Percentiles rank a stretch among this genome's conserved stretches.
Conservation (phyloP, 1,284 basidiomycete species). For the Tylopilus microsporus region DNA sequence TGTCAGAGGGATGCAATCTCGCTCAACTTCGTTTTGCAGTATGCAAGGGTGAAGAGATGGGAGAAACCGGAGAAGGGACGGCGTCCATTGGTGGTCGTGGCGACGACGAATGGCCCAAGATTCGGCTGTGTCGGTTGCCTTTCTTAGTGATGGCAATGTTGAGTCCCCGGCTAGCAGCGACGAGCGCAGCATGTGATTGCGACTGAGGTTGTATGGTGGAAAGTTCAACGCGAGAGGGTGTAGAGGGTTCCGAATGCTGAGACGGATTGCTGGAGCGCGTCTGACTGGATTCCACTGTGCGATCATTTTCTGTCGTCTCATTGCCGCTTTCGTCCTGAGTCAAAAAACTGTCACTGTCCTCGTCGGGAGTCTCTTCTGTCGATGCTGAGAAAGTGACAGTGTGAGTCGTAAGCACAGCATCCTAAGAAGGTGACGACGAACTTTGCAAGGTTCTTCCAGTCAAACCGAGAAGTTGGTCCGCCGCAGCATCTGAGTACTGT, state of each 20-base stretch:
- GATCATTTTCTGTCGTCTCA: conserved; percentile 62
- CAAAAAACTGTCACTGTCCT: conserved; percentile 63
- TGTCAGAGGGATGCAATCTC: not conserved
- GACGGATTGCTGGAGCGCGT: conserved; percentile 41
- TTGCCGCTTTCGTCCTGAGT: conserved; percentile 66
- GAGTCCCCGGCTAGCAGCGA: conserved; percentile 66
- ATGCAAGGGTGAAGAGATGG: conserved; percentile 18
- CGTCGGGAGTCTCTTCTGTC: conserved; percentile 59
- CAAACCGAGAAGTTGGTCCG: conserved; percentile 71
- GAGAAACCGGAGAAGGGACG: conserved; percentile 10
- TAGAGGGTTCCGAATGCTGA: conserved; percentile 21
- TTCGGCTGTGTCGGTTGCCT: conserved; percentile 56
- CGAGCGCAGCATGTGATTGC: conserved; percentile 52
- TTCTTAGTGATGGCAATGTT: conserved; percentile 56
- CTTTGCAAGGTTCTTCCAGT: conserved; percentile 60
- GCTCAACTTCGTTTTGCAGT: conserved; percentile 28
- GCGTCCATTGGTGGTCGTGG: conserved; percentile 43
- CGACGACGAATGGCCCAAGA: conserved; percentile 60
- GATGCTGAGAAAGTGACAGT: conserved; percentile 33
- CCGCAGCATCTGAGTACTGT: conserved; percentile 73
- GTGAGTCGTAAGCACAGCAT: conserved; percentile 11
- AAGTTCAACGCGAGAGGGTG: conserved; percentile 19
- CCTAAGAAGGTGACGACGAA: conserved; percentile 35
- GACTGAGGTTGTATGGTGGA: conserved; percentile 27
- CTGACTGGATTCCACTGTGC: conserved; percentile 46